Evolutionary conservation across 345 rosid genomes (phyloP).

Genomic region (Lepidium africanum): DNA sequence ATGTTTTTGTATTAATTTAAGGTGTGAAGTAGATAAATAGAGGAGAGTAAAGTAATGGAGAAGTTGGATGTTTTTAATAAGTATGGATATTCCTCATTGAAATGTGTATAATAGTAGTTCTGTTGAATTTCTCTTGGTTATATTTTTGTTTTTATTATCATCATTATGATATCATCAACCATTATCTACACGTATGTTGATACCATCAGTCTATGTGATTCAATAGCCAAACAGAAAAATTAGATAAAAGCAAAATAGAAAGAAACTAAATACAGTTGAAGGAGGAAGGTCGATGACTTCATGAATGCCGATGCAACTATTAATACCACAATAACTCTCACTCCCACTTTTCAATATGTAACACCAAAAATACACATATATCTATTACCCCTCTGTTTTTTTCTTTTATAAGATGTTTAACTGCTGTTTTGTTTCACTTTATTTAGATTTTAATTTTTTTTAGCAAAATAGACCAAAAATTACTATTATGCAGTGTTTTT

Average conservation of each 20-base stretch:
- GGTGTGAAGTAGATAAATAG: too few species aligned
- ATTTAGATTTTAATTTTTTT: neutral
- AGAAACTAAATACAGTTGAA: conserved; percentile 34
- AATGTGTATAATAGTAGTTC: conserved; percentile 15
- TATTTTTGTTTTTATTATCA: neutral
- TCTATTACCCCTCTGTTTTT: neutral
- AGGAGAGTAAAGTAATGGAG: neutral
- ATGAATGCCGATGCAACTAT: conserved; percentile 31
- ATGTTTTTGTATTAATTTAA: too few species aligned
- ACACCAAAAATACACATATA: neutral
- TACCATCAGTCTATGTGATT: conserved; percentile 1
- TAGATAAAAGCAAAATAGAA: neutral
- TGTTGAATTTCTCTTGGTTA: neutral
- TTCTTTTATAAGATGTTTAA: neutral
- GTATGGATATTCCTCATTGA: conserved; percentile 16
- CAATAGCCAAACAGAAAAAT: neutral
- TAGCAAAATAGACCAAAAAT: too few species aligned
- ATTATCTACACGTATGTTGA: neutral
- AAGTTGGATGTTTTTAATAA: conserved; percentile 22
- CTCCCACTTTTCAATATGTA: conserved; percentile 22
- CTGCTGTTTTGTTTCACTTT: neutral
- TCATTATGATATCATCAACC: conserved; percentile 10
- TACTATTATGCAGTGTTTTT: neutral
- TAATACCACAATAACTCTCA: conserved; percentile 26
- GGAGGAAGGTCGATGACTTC: conserved; percentile 32